Conservation (phyloP, 148 eudicot species). For the Tetragonia tetragonoides region DNA sequence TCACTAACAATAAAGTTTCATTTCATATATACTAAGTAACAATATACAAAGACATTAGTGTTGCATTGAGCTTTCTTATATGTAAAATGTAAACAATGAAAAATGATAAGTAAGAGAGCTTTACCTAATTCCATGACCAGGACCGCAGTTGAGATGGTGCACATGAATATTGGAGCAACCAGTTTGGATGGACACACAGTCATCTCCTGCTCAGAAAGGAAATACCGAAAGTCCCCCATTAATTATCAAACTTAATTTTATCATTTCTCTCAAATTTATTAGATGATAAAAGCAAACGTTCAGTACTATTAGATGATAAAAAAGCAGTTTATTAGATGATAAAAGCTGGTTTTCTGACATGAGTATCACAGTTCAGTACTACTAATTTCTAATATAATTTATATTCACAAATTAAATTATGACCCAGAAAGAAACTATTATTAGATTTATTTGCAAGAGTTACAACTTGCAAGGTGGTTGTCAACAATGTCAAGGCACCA, state of each 20-base stretch:
- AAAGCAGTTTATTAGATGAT: not conserved
- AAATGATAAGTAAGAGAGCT: not conserved
- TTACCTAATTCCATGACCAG: slow-evolving; percentile 92
- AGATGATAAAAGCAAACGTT: no score
- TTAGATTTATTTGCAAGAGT: not conserved
- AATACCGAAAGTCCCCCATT: not conserved
- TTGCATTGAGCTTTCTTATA: not conserved
- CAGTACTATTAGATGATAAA: not conserved
- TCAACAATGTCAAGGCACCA: not conserved
- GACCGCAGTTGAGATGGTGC: slow-evolving; percentile 78
- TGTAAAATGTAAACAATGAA: not conserved
- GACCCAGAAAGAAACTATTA: not conserved
- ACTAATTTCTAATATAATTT: not conserved
- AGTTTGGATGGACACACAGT: slow-evolving; percentile 91
- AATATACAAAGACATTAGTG: not conserved
- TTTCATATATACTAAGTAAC: no score
- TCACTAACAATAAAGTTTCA: not conserved
- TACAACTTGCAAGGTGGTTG: slow-evolving; percentile 14
- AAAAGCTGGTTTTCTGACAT: slow-evolving; percentile 13
- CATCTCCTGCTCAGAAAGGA: slow-evolving; percentile 59
- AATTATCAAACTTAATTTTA: not conserved
- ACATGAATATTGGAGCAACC: slow-evolving; percentile 77
- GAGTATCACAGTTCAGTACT: not conserved
- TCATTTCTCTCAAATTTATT: no score
- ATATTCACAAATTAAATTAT: not conserved